Base-by-base conservation (phyloP, 2,329 filamentous ascomycete genomes). In the Cytospora piceae region DNA sequence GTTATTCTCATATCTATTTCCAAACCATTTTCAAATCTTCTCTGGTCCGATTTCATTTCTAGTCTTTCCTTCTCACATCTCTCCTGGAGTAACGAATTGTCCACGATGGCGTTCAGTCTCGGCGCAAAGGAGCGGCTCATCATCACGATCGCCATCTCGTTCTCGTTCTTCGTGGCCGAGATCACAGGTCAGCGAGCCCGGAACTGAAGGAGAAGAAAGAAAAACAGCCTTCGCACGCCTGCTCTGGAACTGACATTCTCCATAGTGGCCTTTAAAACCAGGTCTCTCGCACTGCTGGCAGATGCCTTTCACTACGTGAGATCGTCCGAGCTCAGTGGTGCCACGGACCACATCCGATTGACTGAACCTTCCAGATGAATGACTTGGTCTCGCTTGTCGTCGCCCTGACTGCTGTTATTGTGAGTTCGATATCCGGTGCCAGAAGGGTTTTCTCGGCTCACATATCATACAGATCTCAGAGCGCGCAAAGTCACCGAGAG, bases 271-370 rank as follows among this genome's bases (percentile, higher is more conserved):
- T 90, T 91, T 71, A 87, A 87, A 67, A 93, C 91, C 1, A 81
- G 82, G 61, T 93, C 90, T 0, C 80, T 94, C 14, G 90, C 90
- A 0, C 80, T 94, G 2, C 80, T 93, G 31, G 90, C 91, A 32
- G 91, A 94, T 80, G 89, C 91, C 1, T 93, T 93, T 71, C 91
- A 93, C 74, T 92, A 92, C 73, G 88, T 90, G 77, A 67, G 84
- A 72, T 49, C 46, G 31, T 27, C 29, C n/a, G 49, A 24, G 24
- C 49, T 49, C 61, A 12, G 32, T 24, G 22, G 49, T 39, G n/a
- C 14, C 37, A 56, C 54, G 15, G 24, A 4, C 20, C 58, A 54
- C 39, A 34, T 0, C 15, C 8, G n/a, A 15, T 15, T 39, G 27
- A 34, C 17, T 64, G 22, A 61, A 6, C 15, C 58, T 20, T 11